phyloP scores from a whole-genome alignment of 345 rosid genomes.

The Corymbia maculata region DNA sequence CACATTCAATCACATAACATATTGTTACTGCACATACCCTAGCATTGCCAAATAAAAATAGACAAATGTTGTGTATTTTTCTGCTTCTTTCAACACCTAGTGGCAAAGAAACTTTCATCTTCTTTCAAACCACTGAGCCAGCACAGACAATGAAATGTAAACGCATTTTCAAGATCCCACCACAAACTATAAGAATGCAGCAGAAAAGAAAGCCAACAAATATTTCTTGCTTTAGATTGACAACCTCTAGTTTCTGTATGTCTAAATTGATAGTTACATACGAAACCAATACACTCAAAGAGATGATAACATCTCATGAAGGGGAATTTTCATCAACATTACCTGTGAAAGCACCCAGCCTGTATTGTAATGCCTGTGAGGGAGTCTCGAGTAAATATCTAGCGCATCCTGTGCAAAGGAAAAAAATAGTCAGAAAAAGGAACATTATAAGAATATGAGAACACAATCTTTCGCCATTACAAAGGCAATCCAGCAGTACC shows the following conservation, averaged over 20 bases:
- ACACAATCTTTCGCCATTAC: background rate
- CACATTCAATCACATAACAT: background rate
- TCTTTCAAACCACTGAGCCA: background rate
- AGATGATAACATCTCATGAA: background rate
- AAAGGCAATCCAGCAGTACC: conserved; percentile 25
- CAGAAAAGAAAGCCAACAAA: background rate
- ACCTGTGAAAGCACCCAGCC: conserved; percentile 99
- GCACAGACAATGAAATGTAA: background rate
- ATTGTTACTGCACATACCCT: background rate
- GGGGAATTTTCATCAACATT: background rate
- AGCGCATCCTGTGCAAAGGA: conserved; percentile 65
- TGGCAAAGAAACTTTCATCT: background rate
- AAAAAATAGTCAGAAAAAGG: conserved; percentile 1
- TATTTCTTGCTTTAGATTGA: background rate
- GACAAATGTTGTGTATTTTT: background rate
- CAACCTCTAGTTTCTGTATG: background rate
- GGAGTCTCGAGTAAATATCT: conserved; percentile 65
- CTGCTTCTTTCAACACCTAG: background rate
- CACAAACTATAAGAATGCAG: background rate
- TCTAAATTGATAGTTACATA: background rate
- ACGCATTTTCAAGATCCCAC: background rate
- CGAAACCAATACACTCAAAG: background rate
- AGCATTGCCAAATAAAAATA: background rate
- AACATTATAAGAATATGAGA: background rate
- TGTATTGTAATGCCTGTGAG: conserved; percentile 80